Conservation (phyloP, 768 basidiomycete genomes). For the Agaricus blazei region DNA sequence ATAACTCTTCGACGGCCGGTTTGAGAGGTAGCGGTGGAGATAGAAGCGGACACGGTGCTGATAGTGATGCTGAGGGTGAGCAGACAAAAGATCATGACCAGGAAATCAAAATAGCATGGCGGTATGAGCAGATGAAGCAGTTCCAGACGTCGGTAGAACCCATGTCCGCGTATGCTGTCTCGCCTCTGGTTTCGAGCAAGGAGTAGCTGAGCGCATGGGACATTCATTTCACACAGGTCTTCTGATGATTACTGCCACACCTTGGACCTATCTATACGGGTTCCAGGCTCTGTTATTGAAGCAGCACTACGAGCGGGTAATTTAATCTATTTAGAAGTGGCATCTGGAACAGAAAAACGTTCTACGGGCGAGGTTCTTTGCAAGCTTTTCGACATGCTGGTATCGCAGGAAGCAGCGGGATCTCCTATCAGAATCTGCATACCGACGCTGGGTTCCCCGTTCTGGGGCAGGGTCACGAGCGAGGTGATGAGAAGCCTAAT, state of each 20-base stretch:
- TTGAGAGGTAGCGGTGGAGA: constrained; percentile 22
- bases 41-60: constrained; percentile 27
- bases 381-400: constrained; percentile 24
- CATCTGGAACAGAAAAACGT: constrained; percentile 4
- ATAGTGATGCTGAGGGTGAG: constrained; percentile 26
- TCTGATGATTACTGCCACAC: constrained; percentile 58
- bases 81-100: constrained; percentile 39
- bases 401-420: constrained; percentile 19
- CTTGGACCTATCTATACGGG: constrained; percentile 67
- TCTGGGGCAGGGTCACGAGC: constrained; percentile 61
- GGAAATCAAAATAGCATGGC: constrained; percentile 94
- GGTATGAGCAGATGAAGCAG: constrained; percentile 90
- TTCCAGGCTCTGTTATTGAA: constrained; percentile 48
- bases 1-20: constrained; percentile 14
- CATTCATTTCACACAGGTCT: constrained; percentile 28
- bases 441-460: constrained; percentile 52
- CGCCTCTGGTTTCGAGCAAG: constrained; percentile 1
- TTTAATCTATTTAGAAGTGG: constrained; percentile 4
- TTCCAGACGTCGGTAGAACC: constrained; percentile 79
- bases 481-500: constrained; percentile 37
- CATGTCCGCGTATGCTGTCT: constrained; percentile 42
- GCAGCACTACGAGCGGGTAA: constrained; percentile 29
- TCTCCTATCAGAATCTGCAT: constrained; percentile 57
- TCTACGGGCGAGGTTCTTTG: constrained; percentile 17
- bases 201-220: constrained; percentile 3